phyloP scores from a whole-genome alignment of 1,139 yeast genomes.

The Hemisphaericaspora subhashii region DNA sequence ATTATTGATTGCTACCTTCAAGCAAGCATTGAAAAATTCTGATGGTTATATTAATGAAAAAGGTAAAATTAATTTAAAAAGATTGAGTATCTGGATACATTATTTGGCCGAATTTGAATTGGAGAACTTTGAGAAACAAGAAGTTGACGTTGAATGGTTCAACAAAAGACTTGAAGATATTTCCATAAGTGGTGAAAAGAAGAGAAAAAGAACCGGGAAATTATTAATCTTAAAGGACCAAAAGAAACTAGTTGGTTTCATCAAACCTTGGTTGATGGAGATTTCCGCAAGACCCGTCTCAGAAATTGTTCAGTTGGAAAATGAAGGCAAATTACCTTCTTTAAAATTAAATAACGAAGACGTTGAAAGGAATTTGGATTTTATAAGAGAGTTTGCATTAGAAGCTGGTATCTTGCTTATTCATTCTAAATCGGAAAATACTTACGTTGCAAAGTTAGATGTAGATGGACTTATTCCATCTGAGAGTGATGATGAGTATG shows the following conservation, averaged over 20 bases:
- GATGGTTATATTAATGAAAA: constrained; percentile 86
- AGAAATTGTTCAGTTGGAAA: constrained; percentile 37
- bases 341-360: constrained; percentile 51
- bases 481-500: constrained; percentile 64
- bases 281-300: constrained; percentile 27
- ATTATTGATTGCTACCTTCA: constrained; percentile 80
- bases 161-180: constrained; percentile 80
- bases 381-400: constrained; percentile 60
- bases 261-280: constrained; percentile 70
- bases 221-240: constrained; percentile 70
- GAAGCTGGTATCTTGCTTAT: constrained; percentile 67
- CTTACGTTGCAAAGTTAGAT: constrained; percentile 62
- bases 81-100: constrained; percentile 75
- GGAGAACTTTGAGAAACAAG: constrained; percentile 76
- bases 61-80: constrained; percentile 74
- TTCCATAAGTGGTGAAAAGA: constrained; percentile 69
- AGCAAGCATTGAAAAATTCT: constrained; percentile 66
- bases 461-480: constrained; percentile 69
- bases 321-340: constrained; percentile 47
- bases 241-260: constrained; percentile 57
- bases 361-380: constrained; percentile 51
- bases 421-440: constrained; percentile 56
- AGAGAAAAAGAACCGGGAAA: constrained; percentile 66
- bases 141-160: constrained; percentile 90
- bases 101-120: constrained; percentile 69